Evolutionary conservation across 306 rosid species (phyloP).

Genomic region (Arachis hypogaea): DNA sequence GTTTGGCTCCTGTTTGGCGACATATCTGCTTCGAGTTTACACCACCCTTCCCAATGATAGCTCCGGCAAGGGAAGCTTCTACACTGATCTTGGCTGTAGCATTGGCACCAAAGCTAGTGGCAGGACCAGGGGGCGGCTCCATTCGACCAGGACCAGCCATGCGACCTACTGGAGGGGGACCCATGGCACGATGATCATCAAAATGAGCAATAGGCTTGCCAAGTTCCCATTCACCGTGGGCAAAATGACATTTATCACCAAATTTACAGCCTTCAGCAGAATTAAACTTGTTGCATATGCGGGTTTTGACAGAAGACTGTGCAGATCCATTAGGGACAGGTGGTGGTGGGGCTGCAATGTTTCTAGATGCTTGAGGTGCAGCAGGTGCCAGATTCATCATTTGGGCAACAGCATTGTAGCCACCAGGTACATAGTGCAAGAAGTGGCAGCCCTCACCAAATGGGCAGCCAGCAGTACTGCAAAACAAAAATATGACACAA

Average conservation of each 20-base stretch:
- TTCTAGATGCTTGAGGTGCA: conserved; percentile 65
- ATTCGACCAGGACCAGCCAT: conserved; percentile 55
- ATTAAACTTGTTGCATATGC: conserved; percentile 77
- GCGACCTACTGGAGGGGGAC: conserved; percentile 55
- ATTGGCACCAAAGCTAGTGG: conserved; percentile 81
- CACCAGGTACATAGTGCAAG: conserved; percentile 92
- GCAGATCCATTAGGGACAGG: conserved; percentile 66
- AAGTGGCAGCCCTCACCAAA: conserved; percentile 97
- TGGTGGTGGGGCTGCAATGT: conserved; percentile 53
- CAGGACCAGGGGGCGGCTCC: conserved; percentile 72
- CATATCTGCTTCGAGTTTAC: conserved; percentile 95
- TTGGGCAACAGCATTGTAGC: conserved; percentile 89
- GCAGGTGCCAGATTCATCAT: conserved; percentile 84
- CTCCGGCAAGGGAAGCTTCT: conserved; percentile 94
- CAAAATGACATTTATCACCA: conserved; percentile 94
- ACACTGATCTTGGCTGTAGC: conserved; percentile 96
- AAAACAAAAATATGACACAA: conserved; percentile 39
- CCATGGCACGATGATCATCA: conserved; percentile 67
- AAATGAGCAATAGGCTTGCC: conserved; percentile 64
- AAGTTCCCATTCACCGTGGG: conserved; percentile 97
- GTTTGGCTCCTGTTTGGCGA: conserved; percentile 96
- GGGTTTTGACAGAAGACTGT: conserved; percentile 60
- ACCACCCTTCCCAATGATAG: conserved; percentile 97
- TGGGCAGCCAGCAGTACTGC: conserved; percentile 96
- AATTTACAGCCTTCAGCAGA: conserved; percentile 95